These are phyloP conservation scores for Picocystis sp. DNA, from an alignment of 163 green algal species.

Conservation along the genomic window DNA sequence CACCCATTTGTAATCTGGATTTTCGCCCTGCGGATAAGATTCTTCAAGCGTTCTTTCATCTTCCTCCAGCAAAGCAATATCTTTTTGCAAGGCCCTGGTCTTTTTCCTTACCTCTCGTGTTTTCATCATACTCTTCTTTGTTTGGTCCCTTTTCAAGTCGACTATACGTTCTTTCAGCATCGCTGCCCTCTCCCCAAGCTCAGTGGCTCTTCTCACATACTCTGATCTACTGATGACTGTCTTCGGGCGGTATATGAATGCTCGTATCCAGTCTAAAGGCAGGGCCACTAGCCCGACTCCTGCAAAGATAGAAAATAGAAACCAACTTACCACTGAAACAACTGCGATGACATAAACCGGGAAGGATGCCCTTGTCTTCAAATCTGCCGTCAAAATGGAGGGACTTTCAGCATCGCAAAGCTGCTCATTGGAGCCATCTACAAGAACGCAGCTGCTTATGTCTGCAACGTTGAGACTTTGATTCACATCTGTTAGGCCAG, in stretches of 20 bases:
- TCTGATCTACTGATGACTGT: constrained; percentile 64
- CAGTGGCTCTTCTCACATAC: constrained; percentile 65
- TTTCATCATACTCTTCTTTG: constrained; percentile 15
- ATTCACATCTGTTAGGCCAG: too few relatives aligned
- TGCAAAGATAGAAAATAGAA: constrained; percentile 80
- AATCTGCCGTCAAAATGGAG: background rate
- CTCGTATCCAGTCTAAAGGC: constrained; percentile 68
- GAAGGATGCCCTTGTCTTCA: constrained; percentile 35
- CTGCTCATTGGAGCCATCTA: too few relatives aligned
- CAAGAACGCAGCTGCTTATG: too few relatives aligned
- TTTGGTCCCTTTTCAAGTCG: constrained; percentile 15
- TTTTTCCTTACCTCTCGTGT: constrained; percentile 52
- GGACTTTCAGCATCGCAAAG: too few relatives aligned
- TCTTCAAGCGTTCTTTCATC: constrained; percentile 64
- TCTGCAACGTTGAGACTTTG: too few relatives aligned
- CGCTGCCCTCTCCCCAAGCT: constrained; percentile 16
- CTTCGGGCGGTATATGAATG: constrained; percentile 57
- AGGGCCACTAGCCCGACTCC: constrained; percentile 72
- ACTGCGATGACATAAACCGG: constrained; percentile 81
- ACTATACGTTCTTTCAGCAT: constrained; percentile 37
- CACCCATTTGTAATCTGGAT: constrained; percentile 71
- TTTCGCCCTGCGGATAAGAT: constrained; percentile 79
- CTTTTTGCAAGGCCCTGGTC: constrained; percentile 43
- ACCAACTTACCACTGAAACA: constrained; percentile 57
- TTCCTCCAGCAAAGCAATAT: constrained; percentile 74